Percentiles rank a stretch among this genome's conserved stretches.
phyloP scores from a whole-genome alignment of 371 early-diverging fungal species.

The Mortierella sp. region DNA sequence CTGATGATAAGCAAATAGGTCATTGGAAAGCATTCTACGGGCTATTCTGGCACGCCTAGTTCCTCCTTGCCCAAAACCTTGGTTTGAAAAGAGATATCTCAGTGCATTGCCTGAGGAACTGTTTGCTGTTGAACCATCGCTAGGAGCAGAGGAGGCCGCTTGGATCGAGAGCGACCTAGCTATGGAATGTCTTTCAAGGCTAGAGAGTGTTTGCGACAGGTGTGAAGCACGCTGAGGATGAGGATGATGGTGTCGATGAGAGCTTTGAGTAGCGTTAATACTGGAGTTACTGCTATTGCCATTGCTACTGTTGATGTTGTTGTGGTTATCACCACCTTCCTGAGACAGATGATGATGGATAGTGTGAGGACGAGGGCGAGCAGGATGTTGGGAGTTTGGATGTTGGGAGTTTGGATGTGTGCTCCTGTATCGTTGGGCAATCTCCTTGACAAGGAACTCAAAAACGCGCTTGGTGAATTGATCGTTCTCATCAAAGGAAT shows the following conservation, averaged over 20 bases:
- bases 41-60: slow-evolving; percentile 34
- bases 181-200: slow-evolving; percentile 18
- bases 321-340: slow-evolving; percentile 15
- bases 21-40: slow-evolving; percentile 19
- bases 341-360: slow-evolving; percentile 36
- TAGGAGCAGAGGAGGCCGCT: slow-evolving; percentile 2
- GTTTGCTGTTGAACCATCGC: slow-evolving; percentile 1
- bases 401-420: slow-evolving; percentile 24
- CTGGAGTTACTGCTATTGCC: slow-evolving; percentile 4
- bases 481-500: slow-evolving; percentile 49
- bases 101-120: slow-evolving; percentile 34
- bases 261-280: neutral
- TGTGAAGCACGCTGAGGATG: slow-evolving; percentile 16
- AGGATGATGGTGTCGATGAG: slow-evolving; percentile 23
- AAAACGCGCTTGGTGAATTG: slow-evolving; percentile 47
- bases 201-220: slow-evolving; percentile 6
- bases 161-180: slow-evolving; percentile 15
- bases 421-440: slow-evolving; percentile 39
- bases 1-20: slow-evolving; percentile 25
- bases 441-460: slow-evolving; percentile 51
- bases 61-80: slow-evolving; percentile 10
- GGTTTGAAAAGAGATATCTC: slow-evolving; percentile 32
- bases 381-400: slow-evolving; percentile 12
- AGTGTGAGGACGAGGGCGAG: slow-evolving; percentile 19
- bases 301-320: slow-evolving; percentile 4